Conservation (phyloP, 805 yeast species). For the Metschnikowia peoriensis region DNA sequence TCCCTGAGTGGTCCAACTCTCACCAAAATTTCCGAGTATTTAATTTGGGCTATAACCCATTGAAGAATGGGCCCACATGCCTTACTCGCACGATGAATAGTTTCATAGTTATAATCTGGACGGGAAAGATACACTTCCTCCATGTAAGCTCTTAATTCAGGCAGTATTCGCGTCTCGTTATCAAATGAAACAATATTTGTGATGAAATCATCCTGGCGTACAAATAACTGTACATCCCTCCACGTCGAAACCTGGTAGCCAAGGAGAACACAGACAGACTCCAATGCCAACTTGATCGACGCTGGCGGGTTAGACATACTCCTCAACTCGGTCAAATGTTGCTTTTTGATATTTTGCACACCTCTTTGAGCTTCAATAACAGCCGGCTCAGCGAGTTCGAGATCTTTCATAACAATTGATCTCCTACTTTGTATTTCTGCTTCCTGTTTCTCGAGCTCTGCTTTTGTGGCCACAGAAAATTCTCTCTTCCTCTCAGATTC, state of each 20-base stretch:
- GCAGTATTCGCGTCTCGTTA: slow-evolving; percentile 55
- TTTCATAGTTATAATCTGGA: slow-evolving; percentile 63
- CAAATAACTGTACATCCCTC: slow-evolving; percentile 80
- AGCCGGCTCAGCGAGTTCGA: slow-evolving; percentile 81
- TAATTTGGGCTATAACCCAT: slow-evolving; percentile 90
- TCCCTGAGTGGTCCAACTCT: slow-evolving; percentile 68
- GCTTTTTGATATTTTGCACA: slow-evolving; percentile 90
- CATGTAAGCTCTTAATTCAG: slow-evolving; percentile 54
- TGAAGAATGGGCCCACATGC: slow-evolving; percentile 90
- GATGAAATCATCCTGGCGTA: slow-evolving; percentile 85
- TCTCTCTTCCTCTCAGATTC: slow-evolving; percentile 90
- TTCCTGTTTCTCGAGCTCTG: slow-evolving; percentile 67
- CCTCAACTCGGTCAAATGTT: slow-evolving; percentile 83
- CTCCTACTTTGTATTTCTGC: slow-evolving; percentile 54
- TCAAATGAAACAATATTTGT: slow-evolving; percentile 75
- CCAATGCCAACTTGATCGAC: slow-evolving; percentile 79
- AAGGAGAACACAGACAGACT: slow-evolving; percentile 80
- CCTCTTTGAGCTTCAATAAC: slow-evolving; percentile 81
- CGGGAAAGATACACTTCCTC: slow-evolving; percentile 57
- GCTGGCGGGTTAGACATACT: slow-evolving; percentile 91
- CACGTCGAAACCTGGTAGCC: slow-evolving; percentile 68
- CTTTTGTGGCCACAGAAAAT: slow-evolving; percentile 74
- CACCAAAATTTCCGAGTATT: slow-evolving; percentile 68
- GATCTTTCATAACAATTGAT: slow-evolving; percentile 54
- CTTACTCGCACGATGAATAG: slow-evolving; percentile 85